Base-by-base conservation (phyloP, 2,329 filamentous ascomycete genomes). In the Aschersonia sp. region DNA sequence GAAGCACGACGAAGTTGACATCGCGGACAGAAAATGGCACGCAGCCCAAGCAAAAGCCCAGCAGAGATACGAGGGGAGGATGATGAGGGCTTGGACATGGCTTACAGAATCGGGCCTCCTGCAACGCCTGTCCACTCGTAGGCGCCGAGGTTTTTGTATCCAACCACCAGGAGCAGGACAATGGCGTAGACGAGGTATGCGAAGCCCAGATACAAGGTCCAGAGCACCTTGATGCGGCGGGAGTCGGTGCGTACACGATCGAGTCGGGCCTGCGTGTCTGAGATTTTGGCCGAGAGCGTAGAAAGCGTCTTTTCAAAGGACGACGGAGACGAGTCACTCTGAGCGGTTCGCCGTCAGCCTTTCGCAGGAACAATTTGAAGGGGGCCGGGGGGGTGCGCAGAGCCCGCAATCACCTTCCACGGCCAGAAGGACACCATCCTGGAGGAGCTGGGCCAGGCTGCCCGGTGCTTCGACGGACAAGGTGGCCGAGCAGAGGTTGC, bases 271-370 rank as follows among this genome's bases (percentile, higher is more conserved):
- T 84, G 84, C 2, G 83, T 79, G 53, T 79, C 76, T 41, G 82
- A 73, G 63, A 98, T 96, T 68, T 92, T 95, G 46, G 72, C 71
- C 9, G 89, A 85, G 43, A 98, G 78, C 30, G 79, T 74, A 8
- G 87, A 86, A 32, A 98, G 80, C 2, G 83, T 80, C 71, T 89
- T 96, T 68, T 98, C 92, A 61, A 97, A 98, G 4, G 83, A 86
- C 46, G 88, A 89, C 30, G 92, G 84, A 54, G 89, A 94, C 61
- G 83, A 77, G 59, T 86, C 77, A 66, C 79, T 78, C 87, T 94
- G 58, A 37, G 41, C 22, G 35, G 22, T 22, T 9, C 14, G 11
- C 12, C 11, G 35, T 60, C 47, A 60, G 53, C 37, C 39, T 32
- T 42, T 14, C 7, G 35, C 35, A 12, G 12, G 35, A 9, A 8